Evolutionary conservation across 75 land plant species (phyloP).

Genomic region (Cryptomeria japonica): DNA sequence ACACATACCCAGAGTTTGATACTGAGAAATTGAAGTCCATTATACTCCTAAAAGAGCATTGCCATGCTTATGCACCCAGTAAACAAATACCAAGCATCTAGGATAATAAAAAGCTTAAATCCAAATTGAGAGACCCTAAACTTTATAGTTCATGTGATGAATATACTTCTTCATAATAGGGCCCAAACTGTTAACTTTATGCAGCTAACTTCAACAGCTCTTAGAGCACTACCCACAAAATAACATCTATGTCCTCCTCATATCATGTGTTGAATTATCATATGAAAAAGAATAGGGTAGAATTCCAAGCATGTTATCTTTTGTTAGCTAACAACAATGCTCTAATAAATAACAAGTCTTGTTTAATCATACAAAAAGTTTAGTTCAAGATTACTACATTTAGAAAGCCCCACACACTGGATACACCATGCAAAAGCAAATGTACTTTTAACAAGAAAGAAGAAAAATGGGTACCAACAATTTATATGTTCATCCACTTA

Average conservation of each 20-base stretch:
- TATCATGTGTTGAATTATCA: too few relatives aligned
- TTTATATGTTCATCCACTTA: background rate
- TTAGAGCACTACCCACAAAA: background rate
- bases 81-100: background rate
- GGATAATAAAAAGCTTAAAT: too few relatives aligned
- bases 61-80: background rate
- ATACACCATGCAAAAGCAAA: background rate
- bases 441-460: background rate
- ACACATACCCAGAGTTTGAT: too few relatives aligned
- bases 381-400: background rate
- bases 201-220: background rate
- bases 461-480: background rate
- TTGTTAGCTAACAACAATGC: background rate
- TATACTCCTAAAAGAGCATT: background rate
- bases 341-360: background rate
- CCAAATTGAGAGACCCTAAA: too few relatives aligned
- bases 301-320: background rate
- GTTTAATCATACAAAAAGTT: background rate
- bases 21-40: too few relatives aligned
- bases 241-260: background rate
- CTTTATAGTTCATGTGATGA: too few relatives aligned
- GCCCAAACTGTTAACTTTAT: background rate
- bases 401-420: background rate
- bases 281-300: background rate
- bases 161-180: too few relatives aligned